Conservation (phyloP, 768 basidiomycete genomes). For the Candolleomyces eurysporus region DNA sequence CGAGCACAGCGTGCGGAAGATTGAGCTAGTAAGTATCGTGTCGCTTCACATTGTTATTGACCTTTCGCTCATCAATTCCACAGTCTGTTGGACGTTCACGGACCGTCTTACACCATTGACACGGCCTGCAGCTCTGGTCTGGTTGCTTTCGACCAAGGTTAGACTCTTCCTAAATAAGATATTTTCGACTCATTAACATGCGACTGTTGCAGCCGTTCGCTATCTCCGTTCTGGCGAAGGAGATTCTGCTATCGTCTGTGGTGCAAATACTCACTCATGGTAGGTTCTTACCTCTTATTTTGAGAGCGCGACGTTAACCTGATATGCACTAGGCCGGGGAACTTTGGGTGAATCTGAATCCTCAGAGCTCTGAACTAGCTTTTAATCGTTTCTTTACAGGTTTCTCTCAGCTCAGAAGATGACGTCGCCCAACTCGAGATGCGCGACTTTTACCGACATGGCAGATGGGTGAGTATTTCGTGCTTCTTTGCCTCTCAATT, state of each 20-base stretch:
- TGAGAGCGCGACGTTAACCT: neutral
- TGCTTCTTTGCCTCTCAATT: neutral
- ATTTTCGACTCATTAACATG: neutral
- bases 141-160: constrained; percentile 33
- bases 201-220: constrained; percentile 23
- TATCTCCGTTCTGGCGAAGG: constrained; percentile 29
- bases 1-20: constrained; percentile 31
- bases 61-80: neutral
- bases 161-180: neutral
- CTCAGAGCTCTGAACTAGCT: neutral
- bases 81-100: constrained; percentile 33
- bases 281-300: constrained; percentile 4
- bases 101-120: constrained; percentile 32
- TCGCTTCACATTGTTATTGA: neutral
- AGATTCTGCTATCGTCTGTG: constrained; percentile 34
- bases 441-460: constrained; percentile 31
- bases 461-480: constrained; percentile 29
- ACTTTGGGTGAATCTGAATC: constrained; percentile 19
- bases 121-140: constrained; percentile 35
- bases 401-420: constrained; percentile 33
- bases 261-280: constrained; percentile 33
- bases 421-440: constrained; percentile 30
- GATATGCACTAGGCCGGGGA: constrained; percentile 24
- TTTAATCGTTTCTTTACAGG: constrained; percentile 10
- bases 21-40: constrained; percentile 31